These are phyloP conservation scores for Rhodocollybia butyracea DNA, from an alignment of 768 basidiomycete species.

Conservation along the genomic window DNA sequence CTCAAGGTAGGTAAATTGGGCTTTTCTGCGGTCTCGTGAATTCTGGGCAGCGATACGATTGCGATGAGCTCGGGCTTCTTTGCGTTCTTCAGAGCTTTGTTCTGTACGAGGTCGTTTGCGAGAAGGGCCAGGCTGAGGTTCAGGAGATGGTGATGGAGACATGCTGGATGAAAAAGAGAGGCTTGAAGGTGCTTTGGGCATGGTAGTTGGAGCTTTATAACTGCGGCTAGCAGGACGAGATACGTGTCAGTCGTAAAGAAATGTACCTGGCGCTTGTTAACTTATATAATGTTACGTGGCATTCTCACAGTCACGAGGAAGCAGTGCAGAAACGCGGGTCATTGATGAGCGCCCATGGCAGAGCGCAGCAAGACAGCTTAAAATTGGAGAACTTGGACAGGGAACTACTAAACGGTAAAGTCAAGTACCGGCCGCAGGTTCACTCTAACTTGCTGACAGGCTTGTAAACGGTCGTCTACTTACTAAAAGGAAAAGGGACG, in stretches of 20 bases:
- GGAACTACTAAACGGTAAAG: too few relatives aligned
- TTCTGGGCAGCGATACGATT: conserved; percentile 94
- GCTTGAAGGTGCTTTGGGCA: conserved; percentile 10
- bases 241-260: conserved; percentile 15
- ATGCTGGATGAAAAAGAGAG: conserved; percentile 34
- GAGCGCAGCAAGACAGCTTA: too few relatives aligned
- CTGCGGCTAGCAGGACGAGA: conserved; percentile 13
- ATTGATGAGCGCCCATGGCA: too few relatives aligned
- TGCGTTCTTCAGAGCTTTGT: conserved; percentile 69
- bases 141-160: conserved; percentile 21
- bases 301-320: background rate
- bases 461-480: too few relatives aligned
- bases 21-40: conserved; percentile 87
- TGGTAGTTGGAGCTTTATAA: conserved; percentile 3
- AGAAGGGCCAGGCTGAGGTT: conserved; percentile 42
- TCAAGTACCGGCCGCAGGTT: too few relatives aligned
- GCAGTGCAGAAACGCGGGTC: too few relatives aligned
- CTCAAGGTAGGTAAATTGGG: conserved; percentile 71
- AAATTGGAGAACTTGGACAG: too few relatives aligned
- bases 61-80: conserved; percentile 84
- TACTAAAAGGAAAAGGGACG: too few relatives aligned
- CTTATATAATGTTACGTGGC: conserved; percentile 4
- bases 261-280: background rate
- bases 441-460: too few relatives aligned
- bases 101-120: conserved; percentile 75